phyloP scores from a whole-genome alignment of 257 asterid genomes.

The Cruciata laevipes region DNA sequence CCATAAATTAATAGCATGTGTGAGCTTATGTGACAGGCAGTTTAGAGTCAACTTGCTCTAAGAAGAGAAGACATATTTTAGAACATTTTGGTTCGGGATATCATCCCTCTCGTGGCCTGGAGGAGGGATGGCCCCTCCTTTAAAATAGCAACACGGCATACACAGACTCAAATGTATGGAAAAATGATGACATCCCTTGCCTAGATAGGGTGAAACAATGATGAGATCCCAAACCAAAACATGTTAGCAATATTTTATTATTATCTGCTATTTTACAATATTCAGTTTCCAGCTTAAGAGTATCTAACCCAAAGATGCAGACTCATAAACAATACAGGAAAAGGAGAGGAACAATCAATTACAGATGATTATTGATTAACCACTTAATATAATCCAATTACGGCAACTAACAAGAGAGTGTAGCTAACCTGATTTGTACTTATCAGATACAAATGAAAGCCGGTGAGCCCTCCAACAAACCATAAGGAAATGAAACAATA shows the following conservation, averaged over 20 bases:
- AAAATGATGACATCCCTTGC: not conserved
- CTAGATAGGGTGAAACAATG: not conserved
- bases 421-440: constrained; percentile 85
- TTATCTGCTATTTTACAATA: not conserved
- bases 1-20: not conserved
- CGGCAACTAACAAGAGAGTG: constrained; percentile 15
- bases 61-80: not conserved
- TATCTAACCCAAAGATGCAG: not conserved
- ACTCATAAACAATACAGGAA: not conserved
- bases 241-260: not conserved
- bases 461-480: constrained; percentile 99
- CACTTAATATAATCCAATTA: not conserved
- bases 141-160: not conserved
- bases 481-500: constrained; percentile 89
- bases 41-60: not conserved
- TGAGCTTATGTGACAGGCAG: not conserved
- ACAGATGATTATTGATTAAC: not conserved
- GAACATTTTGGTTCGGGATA: not conserved
- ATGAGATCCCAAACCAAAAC: not conserved
- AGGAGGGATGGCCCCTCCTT: not conserved
- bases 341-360: not conserved
- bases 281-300: not conserved
- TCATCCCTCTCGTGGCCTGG: not conserved
- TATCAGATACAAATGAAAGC: constrained; percentile 86
- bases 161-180: not conserved